Base-by-base conservation (phyloP, 2,329 filamentous ascomycete species). In the Purpureocillium lavendulum region DNA sequence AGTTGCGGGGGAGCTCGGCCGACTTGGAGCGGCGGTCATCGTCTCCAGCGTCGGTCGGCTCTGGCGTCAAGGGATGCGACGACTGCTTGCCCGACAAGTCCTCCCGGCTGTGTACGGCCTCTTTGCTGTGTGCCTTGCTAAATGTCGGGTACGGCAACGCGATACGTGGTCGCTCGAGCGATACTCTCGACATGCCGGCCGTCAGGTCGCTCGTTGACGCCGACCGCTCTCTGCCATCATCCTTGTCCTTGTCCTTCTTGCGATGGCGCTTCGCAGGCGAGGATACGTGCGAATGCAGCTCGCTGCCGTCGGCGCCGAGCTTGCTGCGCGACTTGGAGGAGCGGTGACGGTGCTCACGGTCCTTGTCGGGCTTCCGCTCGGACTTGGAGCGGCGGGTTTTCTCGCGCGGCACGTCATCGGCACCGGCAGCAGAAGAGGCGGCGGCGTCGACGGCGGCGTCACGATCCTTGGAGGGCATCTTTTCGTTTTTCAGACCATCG, bases 71-170 rank as follows among this genome's bases (percentile, higher is more conserved):
- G 1, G 73, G 73, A 40, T 77, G 60, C 45, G 54, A 58, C 17
- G 40, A 40, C 15, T 35, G 40, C 14, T 42, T 49, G 7, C 48
- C 42, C 15, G 61, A 57, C 36, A 75, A 49, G 39, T 76, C 70
- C 34, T 80, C 75, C 38, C 68, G 69, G 55, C 77, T 81, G 47
- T 77, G 72, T 39, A 95, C 77, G 33, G 80, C 77, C 65, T 96
- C 90, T 61, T 88, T 92, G 69, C 87, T 94, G 60, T 94, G 87
- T 11, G 84, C 84, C 64, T 94, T 96, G 64, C 85, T 92, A 61
- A 94, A 87, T 10, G 74, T 73, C 2, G 88, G 87, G 57, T 95
- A 94, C 7, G 86, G 82, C 32, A 84, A 57, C 45, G 71, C 74
- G 28, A 68, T 57, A 21, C 70, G 69, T 39, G 72, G 67, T 43